Base-by-base conservation (phyloP, 805 yeast species). In the Starmera dryadoides region DNA sequence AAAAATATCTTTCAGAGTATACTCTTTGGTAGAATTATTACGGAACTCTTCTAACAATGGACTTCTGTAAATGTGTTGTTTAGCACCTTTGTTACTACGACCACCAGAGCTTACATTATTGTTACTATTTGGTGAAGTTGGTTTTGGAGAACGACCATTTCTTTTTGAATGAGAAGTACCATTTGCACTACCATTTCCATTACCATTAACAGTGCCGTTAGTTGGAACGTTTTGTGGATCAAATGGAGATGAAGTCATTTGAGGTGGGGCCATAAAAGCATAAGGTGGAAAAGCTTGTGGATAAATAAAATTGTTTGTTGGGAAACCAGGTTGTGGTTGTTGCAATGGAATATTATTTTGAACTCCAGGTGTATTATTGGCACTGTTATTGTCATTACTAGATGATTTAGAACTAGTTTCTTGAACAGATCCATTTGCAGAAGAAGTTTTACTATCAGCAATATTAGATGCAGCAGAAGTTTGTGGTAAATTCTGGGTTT, bases 1-100 rank as follows among this genome's bases (percentile, higher is more conserved):
- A 48, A 78, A 75, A 28, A 91, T 79, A 54, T 86, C 95, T 42
- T 71, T 75, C 48, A 93, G 67, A 23, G 69, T 69, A 56, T 77
- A 82, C 44, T 78, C 77, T 35, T 76, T 81, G 41, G 69, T 71
- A 28, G 69, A 53, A 46, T 79, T 81, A 42, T 77, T 73, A 38
- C 96, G 75, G 46, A 91, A 86, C 53, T 86, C 94, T 56, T 89
- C 97, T 42, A 91, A 63, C 31, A 87, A 62, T 10, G 95, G 89
- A 3, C 88, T 81, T 49, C 94, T 68, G 46, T 79, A 76, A 42
- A 81, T 80, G 48, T 73, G 81, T 32, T 62, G 64, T 44, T 56
- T 60, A 23, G 60, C 42, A 30, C 38, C 37, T 34, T 37, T 45
- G 22, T 42, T 45, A 33, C 42, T 46, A n/a, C 46, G 40, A 42